Base-by-base conservation (phyloP, 2,329 filamentous ascomycete genomes). In the Lasiodiplodia sp. region DNA sequence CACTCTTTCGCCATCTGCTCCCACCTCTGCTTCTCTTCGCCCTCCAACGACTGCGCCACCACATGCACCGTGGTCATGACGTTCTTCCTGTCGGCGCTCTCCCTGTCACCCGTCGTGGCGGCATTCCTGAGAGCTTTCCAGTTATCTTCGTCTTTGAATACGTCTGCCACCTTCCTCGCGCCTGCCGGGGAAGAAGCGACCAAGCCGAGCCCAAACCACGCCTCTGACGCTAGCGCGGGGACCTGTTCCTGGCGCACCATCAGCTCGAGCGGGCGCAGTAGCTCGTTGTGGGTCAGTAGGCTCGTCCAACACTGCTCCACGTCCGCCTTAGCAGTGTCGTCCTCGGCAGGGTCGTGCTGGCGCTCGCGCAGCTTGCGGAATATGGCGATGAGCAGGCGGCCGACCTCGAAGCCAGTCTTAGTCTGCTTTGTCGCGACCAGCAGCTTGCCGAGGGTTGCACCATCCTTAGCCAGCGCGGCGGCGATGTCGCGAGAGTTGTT, bases 361-460 rank as follows among this genome's bases (percentile, higher is more conserved):
- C 38, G 56, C 40, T 65, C 55, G 67, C 58, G 51, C 23, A 68
- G 58, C 47, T 49, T 47, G 28, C 67, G 67, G 31, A 21, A 64
- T 21, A 68, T 18, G 28, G 60, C 49, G 51, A 68, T 62, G 38
- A 68, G 51, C 51, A 68, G 52, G 10, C 67, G 37, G 52, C 67
- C 67, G 60, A 68, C 67, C 52, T 68, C 67, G 40, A 68, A 64
- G 14, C 57, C 67, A 18, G 67, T 68, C 58, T 64, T 68, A 28
- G 67, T 49, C 40, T 55, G 51, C n/a, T 37, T 49, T 5, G 67
- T 52, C 8, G 67, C 55, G 5, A 21, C 14, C 25, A 65, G 52
- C 8, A 68, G 67, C 12, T 51, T 47, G 34, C 16, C 52, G 51
- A 68, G 16, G 14, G 51, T 37, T 25, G 6, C n/a, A n/a, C 25